Base-by-base conservation (phyloP, 352 stramenopile genomes). In the Pythium dissotocum region DNA sequence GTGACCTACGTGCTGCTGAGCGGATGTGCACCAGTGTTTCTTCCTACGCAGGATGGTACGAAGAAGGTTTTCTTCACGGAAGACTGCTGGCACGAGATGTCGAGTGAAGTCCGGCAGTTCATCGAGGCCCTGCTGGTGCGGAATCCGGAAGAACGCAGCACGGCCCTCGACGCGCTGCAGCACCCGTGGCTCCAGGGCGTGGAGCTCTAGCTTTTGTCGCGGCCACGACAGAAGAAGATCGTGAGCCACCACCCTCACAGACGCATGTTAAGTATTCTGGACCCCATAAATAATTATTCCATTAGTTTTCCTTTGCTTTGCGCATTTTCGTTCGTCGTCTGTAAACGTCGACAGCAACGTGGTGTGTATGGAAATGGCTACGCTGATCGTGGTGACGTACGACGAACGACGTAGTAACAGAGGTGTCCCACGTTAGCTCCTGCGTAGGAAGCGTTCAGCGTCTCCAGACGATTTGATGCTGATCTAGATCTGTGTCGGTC, bases 1-100 rank as follows among this genome's bases (percentile, higher is more conserved):
- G 94, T 98, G 35, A 90, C 94, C 28, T 98, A 93, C 61, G 87
- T 98, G 46, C 71, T 98, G 28, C 70, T 97, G 18, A 95, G 78
- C 28, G 94, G 88, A 9, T 93, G 76, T 48, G 87, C 87, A 30
- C 87, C 87, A 0, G 82, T 91, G 68, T 94, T 93, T 58, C 64
- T 91, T 16, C 84, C 84, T 1, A 75, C 79, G 0, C 66, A 68
- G 2, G 80, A 91, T 14, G 85, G 83, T 33, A 84, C 83, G 36
- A 87, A 84, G 58, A 87, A 89, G 36, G 79, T 94, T 13, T 87
- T 90, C 44, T 94, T 94, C 64, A 71, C 78, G 18, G 87, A 94
- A 13, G 84, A 93, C 35, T 74, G 75, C 40, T 93, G 87, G 87
- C 68, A 77, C 49, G 66, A 70, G 52, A 67, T 81, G 56, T 93